Percentiles rank a stretch among this genome's conserved stretches.
Conservation (phyloP, 257 asterid genomes). For the Datura wrightii region DNA sequence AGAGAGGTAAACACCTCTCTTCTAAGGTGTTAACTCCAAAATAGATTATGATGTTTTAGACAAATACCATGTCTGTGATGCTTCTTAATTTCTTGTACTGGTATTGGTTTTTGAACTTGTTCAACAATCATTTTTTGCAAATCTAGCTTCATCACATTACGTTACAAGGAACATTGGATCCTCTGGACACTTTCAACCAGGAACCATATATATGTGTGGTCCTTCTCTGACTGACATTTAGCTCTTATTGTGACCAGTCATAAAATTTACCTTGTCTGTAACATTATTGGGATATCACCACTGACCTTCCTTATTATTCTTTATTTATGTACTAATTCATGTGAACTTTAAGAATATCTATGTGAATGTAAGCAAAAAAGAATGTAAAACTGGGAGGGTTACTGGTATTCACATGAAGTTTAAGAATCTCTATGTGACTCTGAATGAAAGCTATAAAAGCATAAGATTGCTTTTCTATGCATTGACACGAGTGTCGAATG, state of each 20-base stretch:
- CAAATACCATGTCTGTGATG: neutral
- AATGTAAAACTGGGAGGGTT: neutral
- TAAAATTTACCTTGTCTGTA: neutral
- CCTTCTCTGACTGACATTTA: neutral
- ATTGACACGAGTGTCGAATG: neutral
- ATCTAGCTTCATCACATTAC: neutral
- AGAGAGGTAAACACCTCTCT: slow-evolving; percentile 48
- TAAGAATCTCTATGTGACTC: neutral
- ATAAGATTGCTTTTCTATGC: neutral
- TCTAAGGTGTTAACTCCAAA: neutral
- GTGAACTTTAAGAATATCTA: neutral
- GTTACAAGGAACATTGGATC: neutral
- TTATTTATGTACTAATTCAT: neutral
- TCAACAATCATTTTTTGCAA: neutral
- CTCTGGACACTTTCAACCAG: neutral
- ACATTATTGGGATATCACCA: neutral
- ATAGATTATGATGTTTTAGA: neutral
- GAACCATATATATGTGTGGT: neutral
- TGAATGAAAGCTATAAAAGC: neutral
- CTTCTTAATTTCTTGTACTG: neutral
- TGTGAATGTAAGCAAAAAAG: neutral
- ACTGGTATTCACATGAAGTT: neutral
- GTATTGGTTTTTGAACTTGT: slow-evolving; percentile 11
- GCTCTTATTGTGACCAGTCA: neutral
- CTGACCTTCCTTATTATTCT: neutral